Evolutionary conservation across 177 flowering plant species (phyloP), one percentile per base, ranked within the genome.

Genomic region (Telopea speciosissima): DNA sequence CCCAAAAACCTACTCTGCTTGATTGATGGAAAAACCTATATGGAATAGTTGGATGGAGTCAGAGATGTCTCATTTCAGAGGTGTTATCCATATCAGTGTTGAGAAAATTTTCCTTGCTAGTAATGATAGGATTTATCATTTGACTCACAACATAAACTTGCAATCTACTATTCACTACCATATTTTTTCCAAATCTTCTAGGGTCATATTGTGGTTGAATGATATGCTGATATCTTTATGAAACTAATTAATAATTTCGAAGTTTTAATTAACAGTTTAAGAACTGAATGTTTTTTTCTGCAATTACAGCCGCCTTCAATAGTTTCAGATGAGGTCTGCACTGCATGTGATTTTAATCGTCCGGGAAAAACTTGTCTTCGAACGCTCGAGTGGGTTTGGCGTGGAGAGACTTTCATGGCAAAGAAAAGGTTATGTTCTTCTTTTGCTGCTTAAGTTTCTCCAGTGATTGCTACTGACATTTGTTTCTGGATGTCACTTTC

Each of bases 341-440:
- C 99, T 62, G 97, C 99, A 62, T 96, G 99, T 74, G 99, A 96
- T 80, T 96, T 96, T 75, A 96, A 96, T 73, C 98, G 97, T 42
- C 99, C 99, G 1, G 99, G 96, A 49, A 96, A 93, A 81, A 93
- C 83, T 75, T 96, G 99, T 79, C 93, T 96, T 1, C 86, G 99
- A 25, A 93, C 83, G 71, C 97, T 96, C 81, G 99, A 96, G 81
- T 96, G 99, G 99, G 98, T 93, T 75, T 96, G 99, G 99, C 94
- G 99, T 26, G 98, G 99, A 59, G 99, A 91, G 75, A 85, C 83
- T 31, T 96, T 82, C 84, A 91, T 78, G 89, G 98, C 95, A 70
- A 96, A 89, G 86, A 91, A 83, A 85, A 93, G 99, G 99, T 91
- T 71, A 45, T 61, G 59, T 62, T 66, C 42, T 33, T 24, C 26